These are phyloP conservation scores for Phellopilus nigrolimitatus DNA, from an alignment of 1,284 basidiomycete genomes.

Conservation along the genomic window DNA sequence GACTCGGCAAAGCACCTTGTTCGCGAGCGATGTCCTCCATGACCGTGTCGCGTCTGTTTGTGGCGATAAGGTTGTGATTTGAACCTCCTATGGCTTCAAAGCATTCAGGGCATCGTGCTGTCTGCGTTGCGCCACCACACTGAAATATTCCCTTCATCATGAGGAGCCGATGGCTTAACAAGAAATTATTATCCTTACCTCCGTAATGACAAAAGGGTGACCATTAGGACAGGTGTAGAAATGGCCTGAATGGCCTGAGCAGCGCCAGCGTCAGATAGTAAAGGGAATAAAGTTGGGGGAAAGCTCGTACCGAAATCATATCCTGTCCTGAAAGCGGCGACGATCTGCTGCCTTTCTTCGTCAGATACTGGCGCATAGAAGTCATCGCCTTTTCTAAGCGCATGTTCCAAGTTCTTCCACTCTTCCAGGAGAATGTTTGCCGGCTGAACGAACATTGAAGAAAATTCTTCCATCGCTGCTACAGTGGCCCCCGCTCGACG, in stretches of 20 bases:
- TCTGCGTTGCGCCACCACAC: slow-evolving; percentile 18
- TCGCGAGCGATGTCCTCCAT: slow-evolving; percentile 14
- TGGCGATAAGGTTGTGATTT: slow-evolving; percentile 6
- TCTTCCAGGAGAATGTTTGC: background rate
- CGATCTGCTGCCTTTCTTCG: slow-evolving; percentile 44
- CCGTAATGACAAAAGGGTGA: slow-evolving; percentile 43
- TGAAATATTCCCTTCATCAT: background rate
- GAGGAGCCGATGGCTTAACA: background rate
- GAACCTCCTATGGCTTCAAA: slow-evolving; percentile 14
- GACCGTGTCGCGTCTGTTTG: slow-evolving; percentile 9
- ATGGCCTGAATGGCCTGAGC: slow-evolving; percentile 42
- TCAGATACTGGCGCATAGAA: slow-evolving; percentile 42
- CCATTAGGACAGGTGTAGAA: slow-evolving; percentile 47
- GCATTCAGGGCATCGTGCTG: slow-evolving; percentile 19
- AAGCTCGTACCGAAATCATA: slow-evolving; percentile 38
- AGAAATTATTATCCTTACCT: slow-evolving; percentile 34
- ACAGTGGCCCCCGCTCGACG: background rate
- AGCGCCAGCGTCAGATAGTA: background rate
- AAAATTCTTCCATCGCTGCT: background rate
- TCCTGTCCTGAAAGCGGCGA: slow-evolving; percentile 33
- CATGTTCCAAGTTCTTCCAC: slow-evolving; percentile 4
- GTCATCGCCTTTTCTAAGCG: slow-evolving; percentile 16
- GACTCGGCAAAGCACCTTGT: slow-evolving; percentile 5
- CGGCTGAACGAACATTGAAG: background rate
- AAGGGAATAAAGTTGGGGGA: slow-evolving; percentile 1